Evolutionary conservation across 2,329 filamentous ascomycete species (phyloP), one percentile per base, ranked within the genome.

Genomic region (Aureobasidium vineae): DNA sequence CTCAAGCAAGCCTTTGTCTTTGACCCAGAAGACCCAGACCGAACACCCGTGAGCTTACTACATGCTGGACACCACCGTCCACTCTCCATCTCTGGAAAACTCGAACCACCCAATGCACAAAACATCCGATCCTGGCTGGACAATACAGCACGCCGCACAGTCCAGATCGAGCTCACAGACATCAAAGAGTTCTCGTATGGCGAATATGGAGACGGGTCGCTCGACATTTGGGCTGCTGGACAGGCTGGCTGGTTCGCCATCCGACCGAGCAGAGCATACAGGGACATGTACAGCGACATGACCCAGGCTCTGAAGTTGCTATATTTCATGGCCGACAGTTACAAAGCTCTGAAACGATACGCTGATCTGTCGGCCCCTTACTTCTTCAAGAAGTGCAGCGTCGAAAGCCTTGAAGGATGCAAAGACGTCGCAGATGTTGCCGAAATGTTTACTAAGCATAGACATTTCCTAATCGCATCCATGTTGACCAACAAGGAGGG

Each of bases 211-310:
- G 82, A 84, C 60, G 82, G 81, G 0, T 79, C 81, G 21, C 81
- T 85, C 4, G 80, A 84, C n/a, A 79, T 90, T 36, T 92, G 89
- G 89, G 86, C 88, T 1, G 80, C 82, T 36, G 87, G 87, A 43
- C 75, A 80, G 64, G 83, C 86, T 15, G 89, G 88, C 52, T 91
- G 88, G 88, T 91, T 86, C 73, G 84, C 88, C 72, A 82, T 92
- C 49, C 79, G 79, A 38, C 88, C 90, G 1, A 79, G 84, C n/a
- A 72, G 79, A 11, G 75, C 77, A 2, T 92, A 90, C 74, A 77
- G 78, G 60, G 71, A 76, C 6, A 85, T 85, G 33, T 88, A 84
- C 75, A 76, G 82, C 36, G 79, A 82, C 56, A 89, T 90, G 81
- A 81, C 83, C 61, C 82, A 89, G 73, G 88, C 86, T 1, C 84